Conservation (phyloP, 345 rosid genomes). For the Eutrema heterophyllum region DNA sequence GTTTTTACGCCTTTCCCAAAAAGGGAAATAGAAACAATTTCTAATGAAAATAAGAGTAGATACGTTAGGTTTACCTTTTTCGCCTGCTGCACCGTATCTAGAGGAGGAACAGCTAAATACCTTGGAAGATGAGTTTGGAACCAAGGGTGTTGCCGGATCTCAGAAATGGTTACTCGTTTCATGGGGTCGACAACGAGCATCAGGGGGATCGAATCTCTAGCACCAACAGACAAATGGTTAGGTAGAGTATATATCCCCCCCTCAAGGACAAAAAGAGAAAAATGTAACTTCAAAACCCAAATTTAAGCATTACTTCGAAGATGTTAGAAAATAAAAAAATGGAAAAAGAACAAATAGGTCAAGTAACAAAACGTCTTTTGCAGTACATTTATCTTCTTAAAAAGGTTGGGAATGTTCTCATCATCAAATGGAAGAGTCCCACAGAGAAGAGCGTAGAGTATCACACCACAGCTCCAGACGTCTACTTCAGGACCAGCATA, state of each 20-base stretch:
- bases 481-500: constrained; percentile 98
- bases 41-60: neutral
- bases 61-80: constrained; percentile 47
- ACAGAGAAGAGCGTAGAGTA: constrained; percentile 88
- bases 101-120: constrained; percentile 82
- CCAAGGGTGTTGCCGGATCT: constrained; percentile 88
- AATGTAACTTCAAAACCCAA: neutral
- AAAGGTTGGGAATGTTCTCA: constrained; percentile 87
- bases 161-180: constrained; percentile 82
- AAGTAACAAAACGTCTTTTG: neutral
- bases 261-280: constrained; percentile 35
- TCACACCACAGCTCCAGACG: constrained; percentile 99
- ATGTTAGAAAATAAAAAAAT: neutral
- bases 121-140: constrained; percentile 81
- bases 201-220: constrained; percentile 87
- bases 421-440: constrained; percentile 97
- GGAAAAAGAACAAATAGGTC: neutral
- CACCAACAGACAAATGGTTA: constrained; percentile 76
- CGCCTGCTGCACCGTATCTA: constrained; percentile 67
- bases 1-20: neutral
- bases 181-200: constrained; percentile 94
- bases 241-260: constrained; percentile 90
- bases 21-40: neutral
- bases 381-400: constrained; percentile 79
- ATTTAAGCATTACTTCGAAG: constrained; percentile 1